Evolutionary conservation across 306 rosid species (phyloP), one percentile per base, ranked within the genome.

Genomic region (Astragalus membranaceus): DNA sequence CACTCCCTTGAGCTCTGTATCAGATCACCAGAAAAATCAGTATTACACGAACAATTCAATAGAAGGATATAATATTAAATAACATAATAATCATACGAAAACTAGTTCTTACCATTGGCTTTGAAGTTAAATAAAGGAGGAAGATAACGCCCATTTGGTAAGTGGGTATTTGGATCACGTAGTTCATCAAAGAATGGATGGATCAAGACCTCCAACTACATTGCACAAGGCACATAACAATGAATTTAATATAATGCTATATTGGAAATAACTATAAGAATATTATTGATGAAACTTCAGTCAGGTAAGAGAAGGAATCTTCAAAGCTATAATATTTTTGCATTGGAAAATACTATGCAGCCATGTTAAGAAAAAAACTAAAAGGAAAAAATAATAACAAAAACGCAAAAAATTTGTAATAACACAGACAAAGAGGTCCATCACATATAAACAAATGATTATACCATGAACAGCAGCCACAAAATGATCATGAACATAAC

Each of bases 121-220:
- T 91, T 87, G 61, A 91, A 91, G 85, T 91, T 85, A 59, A 91
- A 88, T 30, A 91, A 63, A 2, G 97, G 96, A 15, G 97, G 97
- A 64, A 88, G 91, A 64, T 79, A 67, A 10, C 97, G 96, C 71
- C 96, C 96, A 53, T 88, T 88, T 39, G 96, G 97, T 37, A 91
- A 46, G 65, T 88, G 91, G 70, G 91, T 82, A 16, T 80, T 83
- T 15, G 91, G 88, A 67, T 91, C 96, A 8, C 96, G 97, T 17
- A 91, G 83, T 76, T 91, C 97, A 33, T 85, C 89, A 12, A 88
- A 91, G 78, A 91, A 91, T 2, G 97, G 87, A 82, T 91, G 97
- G 70, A 81, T 74, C 69, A 91, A 46, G 49, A 91, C 93, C 80
- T 91, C 97, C 85, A 91, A 73, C 97, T 91, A 81, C 66, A 75